Base-by-base conservation (phyloP, 1,284 basidiomycete genomes). In the Ustilago crameri region DNA sequence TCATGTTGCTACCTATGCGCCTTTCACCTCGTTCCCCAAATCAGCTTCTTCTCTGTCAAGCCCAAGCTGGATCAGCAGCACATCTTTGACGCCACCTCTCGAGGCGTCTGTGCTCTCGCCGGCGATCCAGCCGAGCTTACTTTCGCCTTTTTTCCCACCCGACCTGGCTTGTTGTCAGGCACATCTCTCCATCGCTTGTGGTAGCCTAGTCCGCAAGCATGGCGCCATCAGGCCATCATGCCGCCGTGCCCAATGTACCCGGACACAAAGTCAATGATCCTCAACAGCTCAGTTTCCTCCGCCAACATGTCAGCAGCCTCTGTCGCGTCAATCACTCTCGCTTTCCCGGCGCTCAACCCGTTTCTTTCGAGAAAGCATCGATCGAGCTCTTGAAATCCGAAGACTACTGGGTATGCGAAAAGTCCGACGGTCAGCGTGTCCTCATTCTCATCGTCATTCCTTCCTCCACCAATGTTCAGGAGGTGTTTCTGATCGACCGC, bases 331-430 rank as follows among this genome's bases (percentile, higher is more conserved):
- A 46, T 23, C 69, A 69, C 42, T 26, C 58, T 1, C 61, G 74
- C 24, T 80, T 80, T 22, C 76, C 76, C 3, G 78, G 78, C 18
- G 72, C 78, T 1, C 78, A 80, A 34, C 78, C 78, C n/a, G 78
- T 80, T 35, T 76, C 74, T 22, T 80, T 80, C 45, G 70, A 75
- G 27, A 76, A 73, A 38, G 34, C 45, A 3, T 70, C 67, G 15
- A 64, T 80, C 38, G 54, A 56, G 10, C 51, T 71, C 20, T 64
- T 80, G 20, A 47, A 63, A 23, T 57, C 58, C 20, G 69, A 80
- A 30, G 78, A 80, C 83, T 98, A 92, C 83, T 99, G 95, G 95
- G 95, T 99, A 27, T 97, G 94, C 85, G 96, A 99, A 85, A 99
- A 99, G 86, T 96, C 94, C n/a, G 96, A 99, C 82, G 96, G 96